phyloP scores from a whole-genome alignment of 78 protist species.

The Polysphondylium violaceum region DNA sequence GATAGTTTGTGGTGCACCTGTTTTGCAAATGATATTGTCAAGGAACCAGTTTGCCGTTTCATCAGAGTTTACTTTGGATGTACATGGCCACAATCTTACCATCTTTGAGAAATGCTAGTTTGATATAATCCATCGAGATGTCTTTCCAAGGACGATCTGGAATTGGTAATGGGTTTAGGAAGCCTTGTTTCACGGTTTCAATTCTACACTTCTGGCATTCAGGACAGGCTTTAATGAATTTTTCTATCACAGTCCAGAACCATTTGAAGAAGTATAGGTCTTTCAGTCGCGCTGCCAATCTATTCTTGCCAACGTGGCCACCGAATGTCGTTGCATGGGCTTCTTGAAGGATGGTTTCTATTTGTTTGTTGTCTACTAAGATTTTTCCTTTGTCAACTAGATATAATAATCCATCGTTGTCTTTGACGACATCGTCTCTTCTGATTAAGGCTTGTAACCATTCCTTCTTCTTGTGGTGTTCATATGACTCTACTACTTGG shows the following conservation, averaged over 20 bases:
- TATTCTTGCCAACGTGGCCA: not conserved
- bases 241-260: not conserved
- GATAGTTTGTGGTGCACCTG: conserved; percentile 1
- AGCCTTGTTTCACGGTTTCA: not conserved
- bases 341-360: not conserved
- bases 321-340: not conserved
- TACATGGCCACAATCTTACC: conserved; percentile 6
- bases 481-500: not conserved
- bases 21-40: not conserved
- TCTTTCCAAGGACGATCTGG: not conserved
- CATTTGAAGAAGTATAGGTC: not conserved
- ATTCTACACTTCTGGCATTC: not conserved
- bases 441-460: not conserved
- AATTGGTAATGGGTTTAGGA: not conserved
- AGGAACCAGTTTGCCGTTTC: not conserved
- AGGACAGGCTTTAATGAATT: not conserved
- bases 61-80: not conserved
- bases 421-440: conserved; percentile 1
- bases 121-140: conserved; percentile 14
- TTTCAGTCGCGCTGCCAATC: not conserved
- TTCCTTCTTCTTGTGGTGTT: no score
- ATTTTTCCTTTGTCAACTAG: not conserved
- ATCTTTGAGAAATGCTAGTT: not conserved
- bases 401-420: not conserved
- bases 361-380: not conserved